phyloP scores from a whole-genome alignment of 2,329 filamentous ascomycete species.

The Aspergillus neoniger region DNA sequence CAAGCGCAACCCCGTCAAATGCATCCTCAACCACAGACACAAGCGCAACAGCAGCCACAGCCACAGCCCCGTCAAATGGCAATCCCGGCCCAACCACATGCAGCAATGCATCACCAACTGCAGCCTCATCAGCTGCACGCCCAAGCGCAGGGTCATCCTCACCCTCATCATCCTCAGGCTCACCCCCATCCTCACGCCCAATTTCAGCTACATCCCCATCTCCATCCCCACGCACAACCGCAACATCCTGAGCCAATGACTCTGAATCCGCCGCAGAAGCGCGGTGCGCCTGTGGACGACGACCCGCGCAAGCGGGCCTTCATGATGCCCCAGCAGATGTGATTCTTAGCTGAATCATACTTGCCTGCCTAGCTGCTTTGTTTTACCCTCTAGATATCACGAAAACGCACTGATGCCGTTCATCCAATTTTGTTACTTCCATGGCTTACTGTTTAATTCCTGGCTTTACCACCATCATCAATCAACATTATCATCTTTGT shows the following conservation, averaged over 20 bases:
- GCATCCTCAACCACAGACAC: slow-evolving; percentile 17
- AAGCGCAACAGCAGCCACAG: slow-evolving; percentile 11
- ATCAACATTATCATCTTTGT: background rate
- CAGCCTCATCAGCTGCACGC: slow-evolving; percentile 12
- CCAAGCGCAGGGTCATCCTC: slow-evolving; percentile 12
- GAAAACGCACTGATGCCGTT: background rate
- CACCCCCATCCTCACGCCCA: slow-evolving; percentile 12
- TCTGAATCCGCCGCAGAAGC: slow-evolving; percentile 24
- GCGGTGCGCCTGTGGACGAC: slow-evolving; percentile 18
- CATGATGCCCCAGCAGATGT: slow-evolving; percentile 22
- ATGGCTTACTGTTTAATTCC: background rate
- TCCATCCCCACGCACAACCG: slow-evolving; percentile 18
- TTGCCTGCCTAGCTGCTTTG: background rate
- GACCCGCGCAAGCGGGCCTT: slow-evolving; percentile 26
- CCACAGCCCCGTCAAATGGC: slow-evolving; percentile 12
- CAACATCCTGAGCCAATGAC: slow-evolving; percentile 20
- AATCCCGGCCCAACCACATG: slow-evolving; percentile 11
- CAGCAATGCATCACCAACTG: slow-evolving; percentile 16
- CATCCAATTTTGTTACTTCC: background rate
- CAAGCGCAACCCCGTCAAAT: slow-evolving; percentile 27
- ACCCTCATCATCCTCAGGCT: slow-evolving; percentile 16
- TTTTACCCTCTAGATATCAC: background rate
- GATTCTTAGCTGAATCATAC: background rate
- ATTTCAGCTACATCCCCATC: slow-evolving; percentile 7
- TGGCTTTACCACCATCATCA: background rate